phyloP scores from a whole-genome alignment of 2,329 filamentous ascomycete species.

The Paraconiothyrium brasiliense region DNA sequence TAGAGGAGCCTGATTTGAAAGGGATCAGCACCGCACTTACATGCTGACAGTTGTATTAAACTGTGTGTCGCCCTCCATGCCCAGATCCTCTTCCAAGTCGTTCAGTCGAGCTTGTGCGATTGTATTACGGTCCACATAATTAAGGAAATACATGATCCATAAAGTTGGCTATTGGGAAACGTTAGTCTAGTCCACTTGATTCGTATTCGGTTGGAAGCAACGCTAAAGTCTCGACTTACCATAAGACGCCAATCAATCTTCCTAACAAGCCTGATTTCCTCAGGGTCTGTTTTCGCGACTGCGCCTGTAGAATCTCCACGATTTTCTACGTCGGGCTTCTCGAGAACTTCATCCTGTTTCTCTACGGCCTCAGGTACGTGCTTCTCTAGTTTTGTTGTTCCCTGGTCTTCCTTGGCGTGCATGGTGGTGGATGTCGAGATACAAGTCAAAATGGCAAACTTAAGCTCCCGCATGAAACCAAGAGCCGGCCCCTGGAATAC shows the following conservation, averaged over 20 bases:
- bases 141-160: neutral
- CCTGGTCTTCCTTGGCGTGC: no score
- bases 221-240: slow-evolving; percentile 19
- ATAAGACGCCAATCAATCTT: slow-evolving; percentile 46
- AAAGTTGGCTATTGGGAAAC: neutral
- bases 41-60: slow-evolving; percentile 38
- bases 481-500: no score
- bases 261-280: slow-evolving; percentile 43
- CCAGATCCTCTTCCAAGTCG: slow-evolving; percentile 67
- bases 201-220: neutral
- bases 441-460: no score
- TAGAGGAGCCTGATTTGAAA: no score
- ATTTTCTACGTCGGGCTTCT: slow-evolving; percentile 7
- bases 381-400: no score
- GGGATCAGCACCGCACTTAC: neutral
- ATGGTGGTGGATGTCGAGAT: no score
- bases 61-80: slow-evolving; percentile 31
- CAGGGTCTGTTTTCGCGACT: slow-evolving; percentile 42
- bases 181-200: neutral
- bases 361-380: no score
- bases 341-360: no score
- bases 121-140: slow-evolving; percentile 64
- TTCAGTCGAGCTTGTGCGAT: slow-evolving; percentile 71
- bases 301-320: slow-evolving; percentile 43
- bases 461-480: no score